Percentiles rank a stretch among this genome's conserved stretches.
These are phyloP conservation scores for Metarhizium robertsii DNA, from an alignment of 2,329 filamentous ascomycete genomes.

Conservation along the genomic window DNA sequence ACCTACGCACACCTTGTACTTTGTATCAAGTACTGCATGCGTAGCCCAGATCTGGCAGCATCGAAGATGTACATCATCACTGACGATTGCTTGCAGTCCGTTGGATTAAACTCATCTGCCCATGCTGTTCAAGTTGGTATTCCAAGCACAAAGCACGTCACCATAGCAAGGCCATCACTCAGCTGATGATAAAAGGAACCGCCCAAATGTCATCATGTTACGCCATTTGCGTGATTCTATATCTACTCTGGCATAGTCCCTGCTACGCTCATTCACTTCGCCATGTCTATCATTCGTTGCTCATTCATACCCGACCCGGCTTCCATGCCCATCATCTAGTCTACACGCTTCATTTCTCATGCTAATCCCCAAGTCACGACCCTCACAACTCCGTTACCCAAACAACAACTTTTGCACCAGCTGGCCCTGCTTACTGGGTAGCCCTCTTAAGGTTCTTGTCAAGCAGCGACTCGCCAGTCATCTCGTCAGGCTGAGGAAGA, in stretches of 20 bases:
- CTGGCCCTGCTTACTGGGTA: slow-evolving; percentile 13
- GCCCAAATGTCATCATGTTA: not conserved
- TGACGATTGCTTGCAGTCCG: no score
- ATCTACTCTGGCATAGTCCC: not conserved
- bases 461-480: slow-evolving; percentile 80
- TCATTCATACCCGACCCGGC: not conserved
- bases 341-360: slow-evolving; percentile 3
- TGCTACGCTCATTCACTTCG: not conserved
- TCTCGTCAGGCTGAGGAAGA: slow-evolving; percentile 78
- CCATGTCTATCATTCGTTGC: slow-evolving; percentile 1
- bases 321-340: slow-evolving; percentile 2
- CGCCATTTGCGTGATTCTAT: not conserved
- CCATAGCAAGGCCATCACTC: not conserved
- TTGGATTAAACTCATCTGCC: no score
- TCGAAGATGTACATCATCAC: not conserved
- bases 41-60: slow-evolving; percentile 20
- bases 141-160: not conserved
- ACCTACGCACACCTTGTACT: not conserved
- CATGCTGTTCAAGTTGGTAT: not conserved
- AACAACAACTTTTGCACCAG: slow-evolving; percentile 8
- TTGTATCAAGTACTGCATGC: slow-evolving; percentile 14
- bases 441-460: slow-evolving; percentile 52
- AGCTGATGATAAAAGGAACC: no score
- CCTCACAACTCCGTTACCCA: slow-evolving; percentile 2
- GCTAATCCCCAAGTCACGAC: not conserved